Base-by-base conservation (phyloP, 2,329 filamentous ascomycete genomes). In the Fusarium tricinctum region DNA sequence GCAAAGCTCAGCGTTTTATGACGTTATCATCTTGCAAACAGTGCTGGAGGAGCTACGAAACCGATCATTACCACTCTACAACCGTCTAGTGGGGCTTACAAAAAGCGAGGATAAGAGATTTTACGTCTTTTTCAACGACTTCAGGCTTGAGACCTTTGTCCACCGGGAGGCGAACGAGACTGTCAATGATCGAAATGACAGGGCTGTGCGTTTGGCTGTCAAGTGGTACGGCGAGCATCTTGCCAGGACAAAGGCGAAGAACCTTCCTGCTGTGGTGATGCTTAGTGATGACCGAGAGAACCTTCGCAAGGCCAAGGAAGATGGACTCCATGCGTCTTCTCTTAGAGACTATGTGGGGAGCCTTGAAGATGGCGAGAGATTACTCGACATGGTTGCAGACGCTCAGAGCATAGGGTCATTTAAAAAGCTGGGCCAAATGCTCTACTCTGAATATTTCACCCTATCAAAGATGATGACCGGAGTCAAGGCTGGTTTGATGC, bases 111-210 rank as follows among this genome's bases (percentile, higher is more conserved):
- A 97, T 70, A 99, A 99, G 84, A 89, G 95, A 55, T 98, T 97
- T 78, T 97, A 98, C 76, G 93, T 99, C 52, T 99, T 99, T 79
- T 98, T 98, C 87, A 99, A 99, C 78, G 96, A 99, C 74, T 99
- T 99, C 77, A 88, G 95, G 51, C 84, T 94, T 39, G 97, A 99
- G 79, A 99, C 96, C 0, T 92, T 97, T 75, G 88, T 97, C 47
- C 82, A 86, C 28, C 87, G 96, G 65, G 86, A 90, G 20, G 79
- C 85, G 8, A 91, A 92, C 38, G 96, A 99, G 82, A 91, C 88
- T 5, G 96, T 99, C 80, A 99, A 99, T 77, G 96, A 99, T 78
- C 88, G 96, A 55, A 99, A 99, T 76, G 97, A 99, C 78, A 89
- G 94, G 65, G 94, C 96, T 44, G 93, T 99, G 30, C 87, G 96